A percentile compares a stretch with the other conserved stretches of the same genome.
Evolutionary conservation across 352 stramenopile genomes (phyloP).

Genomic region (Globisporangium splendens): DNA sequence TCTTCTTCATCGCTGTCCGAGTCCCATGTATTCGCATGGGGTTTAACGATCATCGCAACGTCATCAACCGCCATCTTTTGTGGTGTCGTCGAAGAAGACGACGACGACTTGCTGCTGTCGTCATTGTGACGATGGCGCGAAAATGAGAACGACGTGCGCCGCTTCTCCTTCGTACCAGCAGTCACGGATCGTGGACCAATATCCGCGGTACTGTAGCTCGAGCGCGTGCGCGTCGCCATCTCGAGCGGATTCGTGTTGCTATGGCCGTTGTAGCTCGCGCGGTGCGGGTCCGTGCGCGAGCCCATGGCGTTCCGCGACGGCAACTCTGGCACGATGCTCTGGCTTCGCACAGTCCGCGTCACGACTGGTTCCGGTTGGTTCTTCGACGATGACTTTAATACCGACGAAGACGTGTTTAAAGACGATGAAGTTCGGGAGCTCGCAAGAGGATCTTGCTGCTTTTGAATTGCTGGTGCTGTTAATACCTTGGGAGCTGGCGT

Average conservation of each 20-base stretch:
- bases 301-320: conserved; percentile 10
- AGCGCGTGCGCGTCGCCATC: conserved; percentile 1
- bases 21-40: conserved; percentile 48
- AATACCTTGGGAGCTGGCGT: neutral
- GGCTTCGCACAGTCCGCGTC: conserved; percentile 7
- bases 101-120: neutral
- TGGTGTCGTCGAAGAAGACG: conserved; percentile 12
- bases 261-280: conserved; percentile 7
- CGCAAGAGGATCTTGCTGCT: too few species aligned
- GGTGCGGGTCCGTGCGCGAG: conserved; percentile 1
- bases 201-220: conserved; percentile 11
- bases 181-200: neutral
- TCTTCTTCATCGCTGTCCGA: conserved; percentile 75
- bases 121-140: conserved; percentile 29
- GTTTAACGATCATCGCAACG: conserved; percentile 44
- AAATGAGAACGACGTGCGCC: conserved; percentile 42
- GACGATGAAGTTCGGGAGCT: neutral
- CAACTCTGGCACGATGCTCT: conserved; percentile 16
- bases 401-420: conserved; percentile 2
- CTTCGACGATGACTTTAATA: conserved; percentile 12
- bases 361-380: neutral
- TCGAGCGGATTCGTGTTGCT: conserved; percentile 1
- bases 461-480: neutral
- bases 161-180: conserved; percentile 30
- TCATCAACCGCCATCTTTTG: conserved; percentile 42